Evolutionary conservation across 139 green algal genomes (phyloP).

Genomic region (Coelastrella sp.): DNA sequence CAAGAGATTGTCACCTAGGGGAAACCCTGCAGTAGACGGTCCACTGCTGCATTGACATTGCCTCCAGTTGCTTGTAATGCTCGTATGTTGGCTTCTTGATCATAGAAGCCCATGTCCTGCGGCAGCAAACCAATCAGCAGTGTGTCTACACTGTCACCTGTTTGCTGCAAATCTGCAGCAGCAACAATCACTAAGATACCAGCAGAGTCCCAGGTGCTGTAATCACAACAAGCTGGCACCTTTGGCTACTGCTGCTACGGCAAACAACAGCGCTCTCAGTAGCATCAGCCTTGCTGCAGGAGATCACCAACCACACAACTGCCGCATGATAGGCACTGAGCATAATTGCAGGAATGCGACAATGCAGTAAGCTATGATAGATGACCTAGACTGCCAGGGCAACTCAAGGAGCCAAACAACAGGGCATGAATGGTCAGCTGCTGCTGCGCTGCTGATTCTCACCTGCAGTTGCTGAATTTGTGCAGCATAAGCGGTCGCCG

Average conservation of each 20-base stretch:
- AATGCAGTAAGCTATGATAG: background rate
- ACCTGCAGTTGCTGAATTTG: slow-evolving; percentile 92
- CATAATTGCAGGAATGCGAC: no score
- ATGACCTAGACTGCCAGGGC: background rate
- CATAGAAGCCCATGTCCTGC: slow-evolving; percentile 93
- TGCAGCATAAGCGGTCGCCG: slow-evolving; percentile 77
- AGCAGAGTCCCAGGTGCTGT: no score
- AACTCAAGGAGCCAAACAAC: background rate
- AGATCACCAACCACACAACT: no score
- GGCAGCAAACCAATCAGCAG: no score
- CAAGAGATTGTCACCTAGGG: background rate
- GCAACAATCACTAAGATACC: background rate
- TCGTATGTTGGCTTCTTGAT: slow-evolving; percentile 76
- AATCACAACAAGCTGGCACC: no score
- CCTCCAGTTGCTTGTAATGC: slow-evolving; percentile 80
- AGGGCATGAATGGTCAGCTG: background rate
- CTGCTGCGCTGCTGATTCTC: background rate
- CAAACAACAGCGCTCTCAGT: no score
- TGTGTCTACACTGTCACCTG: no score
- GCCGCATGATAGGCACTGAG: no score
- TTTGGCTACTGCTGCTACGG: no score
- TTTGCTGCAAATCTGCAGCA: background rate
- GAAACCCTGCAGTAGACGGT: slow-evolving; percentile 75
- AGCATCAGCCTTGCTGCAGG: no score
- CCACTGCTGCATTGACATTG: slow-evolving; percentile 93